phyloP scores from a whole-genome alignment of 805 yeast species.

The Candida saitoana region DNA sequence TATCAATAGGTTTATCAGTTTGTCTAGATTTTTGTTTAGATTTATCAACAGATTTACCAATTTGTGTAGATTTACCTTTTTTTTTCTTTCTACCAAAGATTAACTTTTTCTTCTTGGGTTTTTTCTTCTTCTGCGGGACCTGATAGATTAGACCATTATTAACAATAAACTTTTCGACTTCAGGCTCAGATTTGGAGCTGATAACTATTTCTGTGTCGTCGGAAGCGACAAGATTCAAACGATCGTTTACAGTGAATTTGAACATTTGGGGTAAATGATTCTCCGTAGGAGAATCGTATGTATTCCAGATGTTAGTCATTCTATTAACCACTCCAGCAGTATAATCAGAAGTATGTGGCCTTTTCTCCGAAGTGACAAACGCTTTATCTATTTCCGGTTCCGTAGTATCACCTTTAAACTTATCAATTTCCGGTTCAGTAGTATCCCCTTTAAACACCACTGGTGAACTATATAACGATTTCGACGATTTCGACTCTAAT shows the following conservation, averaged over 20 bases:
- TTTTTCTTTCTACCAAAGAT: too few species aligned
- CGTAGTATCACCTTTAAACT: too few species aligned
- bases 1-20: not conserved
- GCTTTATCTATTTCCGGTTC: slow-evolving; percentile 17
- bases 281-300: not conserved
- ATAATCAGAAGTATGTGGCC: slow-evolving; percentile 7
- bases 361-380: slow-evolving; percentile 17
- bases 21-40: not conserved
- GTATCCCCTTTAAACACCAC: slow-evolving; percentile 7
- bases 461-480: slow-evolving; percentile 14
- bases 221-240: not conserved
- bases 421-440: slow-evolving; percentile 6
- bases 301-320: not conserved
- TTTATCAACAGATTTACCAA: not conserved
- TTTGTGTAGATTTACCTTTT: not conserved
- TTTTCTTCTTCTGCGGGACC: not conserved
- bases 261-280: not conserved
- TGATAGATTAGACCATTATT: not conserved
- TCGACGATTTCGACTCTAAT: not conserved
- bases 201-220: not conserved
- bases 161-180: not conserved
- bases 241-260: not conserved
- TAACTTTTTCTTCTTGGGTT: not conserved
- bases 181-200: not conserved
- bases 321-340: not conserved